Evolutionary conservation across 1,139 yeast species (phyloP).

Genomic region (Yamadazyma diospyri): DNA sequence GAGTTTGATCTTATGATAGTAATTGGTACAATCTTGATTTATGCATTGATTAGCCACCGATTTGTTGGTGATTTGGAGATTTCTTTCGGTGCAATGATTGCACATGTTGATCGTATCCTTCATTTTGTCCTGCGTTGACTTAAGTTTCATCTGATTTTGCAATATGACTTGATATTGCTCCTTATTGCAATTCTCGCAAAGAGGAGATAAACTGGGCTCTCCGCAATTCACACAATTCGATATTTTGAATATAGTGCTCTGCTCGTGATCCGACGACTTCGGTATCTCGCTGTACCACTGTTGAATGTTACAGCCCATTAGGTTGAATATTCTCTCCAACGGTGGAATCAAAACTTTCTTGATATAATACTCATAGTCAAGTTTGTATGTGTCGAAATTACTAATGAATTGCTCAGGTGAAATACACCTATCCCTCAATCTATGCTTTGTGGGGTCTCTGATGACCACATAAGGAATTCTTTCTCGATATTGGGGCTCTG

Average conservation of each 20-base stretch:
- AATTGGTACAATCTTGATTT: constrained; percentile 29
- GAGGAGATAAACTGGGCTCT: constrained; percentile 1
- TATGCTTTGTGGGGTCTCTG: constrained; percentile 58
- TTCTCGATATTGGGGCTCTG: constrained; percentile 85
- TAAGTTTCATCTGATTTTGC: constrained; percentile 17
- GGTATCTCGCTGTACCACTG: constrained; percentile 82
- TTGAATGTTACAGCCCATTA: constrained; percentile 76
- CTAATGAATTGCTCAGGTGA: constrained; percentile 69
- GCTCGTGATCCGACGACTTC: constrained; percentile 8
- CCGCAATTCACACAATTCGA: constrained; percentile 27
- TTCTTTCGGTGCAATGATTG: constrained; percentile 22
- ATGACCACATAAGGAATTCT: constrained; percentile 84
- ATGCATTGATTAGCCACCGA: constrained; percentile 20
- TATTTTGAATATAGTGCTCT: constrained; percentile 9
- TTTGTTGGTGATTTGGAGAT: constrained; percentile 16
- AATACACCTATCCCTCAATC: constrained; percentile 76
- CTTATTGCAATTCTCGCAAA: constrained; percentile 22
- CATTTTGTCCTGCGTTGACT: constrained; percentile 13
- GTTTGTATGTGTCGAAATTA: constrained; percentile 32
- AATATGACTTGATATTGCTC: constrained; percentile 20
- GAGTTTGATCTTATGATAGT: constrained; percentile 13
- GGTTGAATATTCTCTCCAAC: constrained; percentile 73
- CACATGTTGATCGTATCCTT: constrained; percentile 20
- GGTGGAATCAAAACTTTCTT: constrained; percentile 85
- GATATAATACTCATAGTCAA: constrained; percentile 85